phyloP scores from a whole-genome alignment of 495 filamentous ascomycete genomes.

The Chaetomium tenue region DNA sequence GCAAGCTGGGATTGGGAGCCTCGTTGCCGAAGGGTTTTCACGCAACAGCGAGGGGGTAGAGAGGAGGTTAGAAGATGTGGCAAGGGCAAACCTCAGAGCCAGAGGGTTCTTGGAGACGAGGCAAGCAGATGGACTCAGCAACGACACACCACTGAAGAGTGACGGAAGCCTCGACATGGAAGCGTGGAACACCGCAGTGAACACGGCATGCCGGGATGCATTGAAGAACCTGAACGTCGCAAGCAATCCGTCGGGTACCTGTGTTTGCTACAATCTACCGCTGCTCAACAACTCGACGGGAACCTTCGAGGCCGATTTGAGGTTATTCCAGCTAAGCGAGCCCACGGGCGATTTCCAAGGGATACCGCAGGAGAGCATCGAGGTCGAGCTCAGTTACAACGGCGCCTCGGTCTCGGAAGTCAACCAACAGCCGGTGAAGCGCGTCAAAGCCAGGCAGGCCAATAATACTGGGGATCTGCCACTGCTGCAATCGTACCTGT shows the following conservation, averaged over 20 bases:
- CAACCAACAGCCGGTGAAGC: conserved; percentile 23
- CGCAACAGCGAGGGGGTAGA: conserved; percentile 27
- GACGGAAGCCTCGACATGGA: conserved; percentile 43
- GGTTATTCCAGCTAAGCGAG: conserved; percentile 61
- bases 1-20: conserved; percentile 29
- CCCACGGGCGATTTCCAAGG: conserved; percentile 58
- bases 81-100: conserved; percentile 25
- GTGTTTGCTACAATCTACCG: conserved; percentile 75
- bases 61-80: conserved; percentile 32
- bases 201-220: conserved; percentile 51
- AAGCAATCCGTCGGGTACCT: conserved; percentile 67
- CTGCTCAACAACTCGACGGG: conserved; percentile 60
- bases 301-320: conserved; percentile 67
- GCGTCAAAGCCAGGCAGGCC: conserved; percentile 19
- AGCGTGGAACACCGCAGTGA: conserved; percentile 53
- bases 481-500: conserved; percentile 52
- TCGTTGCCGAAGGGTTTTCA: conserved; percentile 32
- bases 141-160: conserved; percentile 30
- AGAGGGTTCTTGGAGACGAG: conserved; percentile 26
- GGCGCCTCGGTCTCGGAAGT: conserved; percentile 58
- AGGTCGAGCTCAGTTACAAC: conserved; percentile 57
- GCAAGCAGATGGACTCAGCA: conserved; percentile 21
- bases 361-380: conserved; percentile 55
- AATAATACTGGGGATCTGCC: conserved; percentile 19
- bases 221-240: conserved; percentile 49